phyloP scores from a whole-genome alignment of 208 protist genomes.

The Naegleria lovaniensis region DNA sequence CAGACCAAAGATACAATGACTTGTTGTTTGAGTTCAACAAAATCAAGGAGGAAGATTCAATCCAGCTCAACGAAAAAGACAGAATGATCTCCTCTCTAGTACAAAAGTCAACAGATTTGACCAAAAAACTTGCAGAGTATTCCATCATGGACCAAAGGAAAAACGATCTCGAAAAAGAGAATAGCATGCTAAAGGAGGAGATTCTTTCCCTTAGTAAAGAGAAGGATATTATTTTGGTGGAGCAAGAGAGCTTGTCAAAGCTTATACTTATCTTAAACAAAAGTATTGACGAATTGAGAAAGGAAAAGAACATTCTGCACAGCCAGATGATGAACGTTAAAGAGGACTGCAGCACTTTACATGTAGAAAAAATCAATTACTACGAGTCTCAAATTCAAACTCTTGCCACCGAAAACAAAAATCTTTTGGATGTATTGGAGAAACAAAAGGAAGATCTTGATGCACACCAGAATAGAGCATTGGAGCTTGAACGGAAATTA shows the following conservation, averaged over 20 bases:
- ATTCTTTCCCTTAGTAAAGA: background rate
- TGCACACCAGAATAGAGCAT: background rate
- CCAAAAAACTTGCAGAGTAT: background rate
- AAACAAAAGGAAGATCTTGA: background rate
- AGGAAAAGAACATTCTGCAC: background rate
- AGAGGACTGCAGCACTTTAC: background rate
- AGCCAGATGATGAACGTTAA: background rate
- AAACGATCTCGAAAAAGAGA: background rate
- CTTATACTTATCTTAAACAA: background rate
- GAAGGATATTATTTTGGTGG: background rate
- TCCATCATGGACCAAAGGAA: background rate
- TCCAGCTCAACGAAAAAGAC: background rate
- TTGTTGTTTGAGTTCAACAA: background rate
- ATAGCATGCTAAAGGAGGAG: background rate
- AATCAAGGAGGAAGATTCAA: background rate
- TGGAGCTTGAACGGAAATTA: background rate
- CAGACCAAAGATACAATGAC: background rate
- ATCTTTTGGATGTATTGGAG: background rate
- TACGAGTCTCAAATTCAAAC: background rate
- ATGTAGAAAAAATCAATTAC: background rate
- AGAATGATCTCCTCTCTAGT: background rate
- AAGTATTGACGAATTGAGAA: background rate
- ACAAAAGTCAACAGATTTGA: background rate
- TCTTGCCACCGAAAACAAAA: background rate
- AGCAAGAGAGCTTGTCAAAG: background rate